These are phyloP conservation scores for Talaromyces adpressus DNA, from an alignment of 495 filamentous ascomycete species.

Conservation along the genomic window DNA sequence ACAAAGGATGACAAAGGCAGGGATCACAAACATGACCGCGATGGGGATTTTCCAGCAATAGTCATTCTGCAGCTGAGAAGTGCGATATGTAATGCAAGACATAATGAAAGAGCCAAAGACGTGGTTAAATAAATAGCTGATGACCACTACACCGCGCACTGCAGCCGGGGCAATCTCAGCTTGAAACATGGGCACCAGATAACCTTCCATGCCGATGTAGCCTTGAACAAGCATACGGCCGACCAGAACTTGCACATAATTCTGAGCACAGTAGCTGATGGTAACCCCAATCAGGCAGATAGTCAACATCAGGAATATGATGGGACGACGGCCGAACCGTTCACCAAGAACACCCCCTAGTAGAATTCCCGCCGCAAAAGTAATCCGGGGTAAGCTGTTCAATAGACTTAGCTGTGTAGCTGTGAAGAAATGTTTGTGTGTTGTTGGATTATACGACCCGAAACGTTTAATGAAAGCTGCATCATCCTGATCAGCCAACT, in stretches of 20 bases:
- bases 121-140: slow-evolving; percentile 7
- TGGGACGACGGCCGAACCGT: slow-evolving; percentile 22
- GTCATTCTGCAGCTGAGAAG: slow-evolving; percentile 14
- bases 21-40: slow-evolving; percentile 20
- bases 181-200: slow-evolving; percentile 10
- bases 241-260: slow-evolving; percentile 19
- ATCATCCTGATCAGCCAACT: not conserved
- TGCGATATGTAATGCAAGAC: slow-evolving; percentile 13
- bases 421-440: not conserved
- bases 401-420: not conserved
- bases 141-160: slow-evolving; percentile 7
- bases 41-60: slow-evolving; percentile 24
- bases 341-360: slow-evolving; percentile 22
- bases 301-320: slow-evolving; percentile 25
- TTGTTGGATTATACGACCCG: not conserved
- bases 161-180: slow-evolving; percentile 9
- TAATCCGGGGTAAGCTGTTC: not conserved
- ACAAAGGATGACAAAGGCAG: slow-evolving; percentile 14
- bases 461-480: not conserved
- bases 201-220: slow-evolving; percentile 6
- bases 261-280: slow-evolving; percentile 20
- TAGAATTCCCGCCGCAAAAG: not conserved
- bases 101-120: slow-evolving; percentile 9
- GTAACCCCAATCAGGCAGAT: slow-evolving; percentile 23
- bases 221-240: slow-evolving; percentile 55